These are phyloP conservation scores for Cyberlindnera sargentensis DNA, from an alignment of 805 yeast species.

Conservation along the genomic window DNA sequence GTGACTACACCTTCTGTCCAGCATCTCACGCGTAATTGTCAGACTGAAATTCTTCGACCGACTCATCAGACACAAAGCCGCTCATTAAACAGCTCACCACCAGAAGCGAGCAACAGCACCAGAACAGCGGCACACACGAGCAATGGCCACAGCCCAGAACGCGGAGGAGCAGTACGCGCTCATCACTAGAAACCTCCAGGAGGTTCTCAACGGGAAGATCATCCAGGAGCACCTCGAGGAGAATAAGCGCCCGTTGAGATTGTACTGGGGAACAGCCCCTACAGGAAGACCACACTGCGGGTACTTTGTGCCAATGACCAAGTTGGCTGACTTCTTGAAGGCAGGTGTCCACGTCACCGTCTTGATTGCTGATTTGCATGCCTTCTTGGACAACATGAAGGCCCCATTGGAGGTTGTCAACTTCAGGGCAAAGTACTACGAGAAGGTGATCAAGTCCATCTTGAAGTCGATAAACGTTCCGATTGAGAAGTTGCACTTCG, in stretches of 20 bases:
- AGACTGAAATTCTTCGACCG: too few relatives aligned
- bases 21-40: too few relatives aligned
- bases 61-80: too few relatives aligned
- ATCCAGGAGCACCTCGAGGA: conserved; percentile 77
- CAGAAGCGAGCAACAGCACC: too few relatives aligned
- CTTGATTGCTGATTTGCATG: conserved; percentile 91
- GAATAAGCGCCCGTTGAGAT: conserved; percentile 71
- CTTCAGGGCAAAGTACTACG: conserved; percentile 88
- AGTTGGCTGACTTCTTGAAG: conserved; percentile 85
- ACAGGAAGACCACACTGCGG: conserved; percentile 99
- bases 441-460: conserved; percentile 73
- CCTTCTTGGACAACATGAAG: conserved; percentile 96
- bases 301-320: conserved; percentile 96
- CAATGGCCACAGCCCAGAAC: conserved; percentile 26
- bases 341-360: conserved; percentile 96
- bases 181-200: conserved; percentile 85
- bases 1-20: too few relatives aligned
- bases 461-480: conserved; percentile 85
- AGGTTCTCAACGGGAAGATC: conserved; percentile 81
- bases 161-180: conserved; percentile 63
- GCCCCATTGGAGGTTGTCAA: conserved; percentile 91
- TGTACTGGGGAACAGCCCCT: conserved; percentile 99
- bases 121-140: not conserved
- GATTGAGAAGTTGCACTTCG: conserved; percentile 78
- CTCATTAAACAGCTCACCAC: too few relatives aligned